Conservation (phyloP, 805 yeast genomes). For the Tanozyma kutaoensis region DNA sequence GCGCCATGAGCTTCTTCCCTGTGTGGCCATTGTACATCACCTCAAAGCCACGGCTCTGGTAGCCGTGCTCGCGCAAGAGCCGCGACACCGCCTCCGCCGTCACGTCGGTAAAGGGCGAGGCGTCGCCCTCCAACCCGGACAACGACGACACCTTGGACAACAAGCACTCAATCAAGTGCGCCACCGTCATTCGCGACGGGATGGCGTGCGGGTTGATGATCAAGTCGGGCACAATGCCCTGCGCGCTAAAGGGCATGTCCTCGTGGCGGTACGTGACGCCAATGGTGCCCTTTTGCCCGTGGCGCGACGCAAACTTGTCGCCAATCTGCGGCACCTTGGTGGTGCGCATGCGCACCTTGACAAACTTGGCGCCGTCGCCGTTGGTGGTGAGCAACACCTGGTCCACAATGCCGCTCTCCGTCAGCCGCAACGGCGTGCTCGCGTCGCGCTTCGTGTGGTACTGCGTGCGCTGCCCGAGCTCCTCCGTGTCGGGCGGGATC, state of each 20-base stretch:
- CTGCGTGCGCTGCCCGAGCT: conserved; percentile 95
- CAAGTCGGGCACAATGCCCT: conserved; percentile 94
- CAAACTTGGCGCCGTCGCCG: conserved; percentile 96
- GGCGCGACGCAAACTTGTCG: conserved; percentile 98
- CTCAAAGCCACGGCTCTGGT: conserved; percentile 97
- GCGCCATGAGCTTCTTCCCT: conserved; percentile 95
- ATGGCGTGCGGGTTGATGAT: conserved; percentile 98
- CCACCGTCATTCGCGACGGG: conserved; percentile 99
- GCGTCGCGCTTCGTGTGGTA: conserved; percentile 98
- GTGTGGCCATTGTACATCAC: conserved; percentile 99
- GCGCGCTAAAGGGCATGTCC: conserved; percentile 95
- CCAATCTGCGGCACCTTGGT: conserved; percentile 98
- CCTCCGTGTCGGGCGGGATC: conserved; percentile 98
- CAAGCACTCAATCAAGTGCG: conserved; percentile 97
- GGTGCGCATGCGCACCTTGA: conserved; percentile 97
- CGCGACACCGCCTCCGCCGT: conserved; percentile 95
- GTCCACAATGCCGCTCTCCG: conserved; percentile 97
- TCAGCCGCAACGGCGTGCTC: conserved; percentile 90
- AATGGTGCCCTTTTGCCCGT: conserved; percentile 99
- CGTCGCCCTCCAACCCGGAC: conserved; percentile 97
- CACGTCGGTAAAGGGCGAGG: conserved; percentile 96
- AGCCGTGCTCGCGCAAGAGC: conserved; percentile 87
- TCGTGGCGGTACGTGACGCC: conserved; percentile 98
- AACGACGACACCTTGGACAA: conserved; percentile 88
- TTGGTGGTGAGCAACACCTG: conserved; percentile 94